Conservation (phyloP, 371 early-diverging fungal species). For the Homolaphlyctis polyrhiza region DNA sequence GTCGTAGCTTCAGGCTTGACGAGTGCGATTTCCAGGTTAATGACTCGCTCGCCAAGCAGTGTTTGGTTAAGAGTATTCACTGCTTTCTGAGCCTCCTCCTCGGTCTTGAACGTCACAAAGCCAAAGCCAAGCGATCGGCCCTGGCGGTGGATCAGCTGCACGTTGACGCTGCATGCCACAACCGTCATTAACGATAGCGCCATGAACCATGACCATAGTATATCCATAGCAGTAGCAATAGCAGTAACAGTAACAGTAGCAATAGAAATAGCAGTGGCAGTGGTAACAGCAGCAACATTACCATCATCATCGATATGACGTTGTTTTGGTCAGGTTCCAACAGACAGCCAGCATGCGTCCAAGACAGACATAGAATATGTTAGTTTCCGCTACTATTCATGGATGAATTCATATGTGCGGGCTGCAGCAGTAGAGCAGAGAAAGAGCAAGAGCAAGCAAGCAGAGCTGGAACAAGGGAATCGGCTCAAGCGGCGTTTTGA, state of each 20-base stretch:
- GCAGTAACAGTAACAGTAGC: background rate
- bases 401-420: no score
- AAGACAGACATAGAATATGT: no score
- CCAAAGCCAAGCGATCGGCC: conserved; percentile 83
- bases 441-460: no score
- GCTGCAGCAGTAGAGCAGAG: no score
- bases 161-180: conserved; percentile 43
- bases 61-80: conserved; percentile 61
- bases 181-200: no score
- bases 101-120: conserved; percentile 79
- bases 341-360: no score
- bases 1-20: conserved; percentile 38
- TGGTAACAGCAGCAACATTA: background rate
- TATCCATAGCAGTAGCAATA: background rate
- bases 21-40: conserved; percentile 86
- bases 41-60: conserved; percentile 70
- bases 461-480: no score
- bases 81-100: conserved; percentile 69
- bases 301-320: background rate
- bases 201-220: background rate
- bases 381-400: no score
- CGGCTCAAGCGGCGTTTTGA: no score
- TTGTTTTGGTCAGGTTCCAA: no score
- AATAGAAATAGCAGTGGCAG: background rate
- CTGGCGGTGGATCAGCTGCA: conserved; percentile 70